Percentiles rank a stretch among this genome's conserved stretches.
phyloP scores from a whole-genome alignment of 2,329 filamentous ascomycete genomes.

The Beauveria caledonica region DNA sequence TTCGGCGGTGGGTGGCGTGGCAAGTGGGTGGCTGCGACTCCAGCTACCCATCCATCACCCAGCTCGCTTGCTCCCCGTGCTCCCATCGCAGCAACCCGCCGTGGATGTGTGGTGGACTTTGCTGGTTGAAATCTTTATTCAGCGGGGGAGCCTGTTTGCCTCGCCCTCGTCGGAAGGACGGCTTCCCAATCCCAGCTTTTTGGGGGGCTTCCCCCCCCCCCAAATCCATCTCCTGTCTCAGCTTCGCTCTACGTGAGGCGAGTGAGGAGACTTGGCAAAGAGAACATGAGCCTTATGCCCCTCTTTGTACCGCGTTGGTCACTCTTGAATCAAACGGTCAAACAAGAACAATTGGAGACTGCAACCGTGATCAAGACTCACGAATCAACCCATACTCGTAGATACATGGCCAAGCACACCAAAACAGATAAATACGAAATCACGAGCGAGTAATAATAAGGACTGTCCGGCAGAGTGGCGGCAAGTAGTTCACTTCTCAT shows the following conservation, averaged over 20 bases:
- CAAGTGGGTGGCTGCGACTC: no score
- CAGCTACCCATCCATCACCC: not conserved
- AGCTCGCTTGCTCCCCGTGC: not conserved
- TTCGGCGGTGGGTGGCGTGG: not conserved
- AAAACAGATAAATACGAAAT: not conserved
- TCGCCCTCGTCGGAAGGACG: not conserved
- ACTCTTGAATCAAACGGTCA: no score
- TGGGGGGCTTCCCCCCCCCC: not conserved
- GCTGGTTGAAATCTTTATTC: conserved; percentile 9
- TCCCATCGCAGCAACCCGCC: not conserved
- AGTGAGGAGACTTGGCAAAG: not conserved
- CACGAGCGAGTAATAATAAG: not conserved
- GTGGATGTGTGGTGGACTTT: not conserved
- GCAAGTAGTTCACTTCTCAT: conserved; percentile 8
- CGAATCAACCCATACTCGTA: no score
- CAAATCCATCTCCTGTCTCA: not conserved
- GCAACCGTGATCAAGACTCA: no score
- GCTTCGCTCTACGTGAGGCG: not conserved
- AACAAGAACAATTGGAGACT: not conserved
- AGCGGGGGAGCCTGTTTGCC: conserved; percentile 4
- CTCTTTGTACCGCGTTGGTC: not conserved
- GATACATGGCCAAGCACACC: not conserved
- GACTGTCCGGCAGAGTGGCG: not conserved
- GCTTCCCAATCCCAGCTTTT: not conserved
- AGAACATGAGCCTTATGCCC: not conserved